These are phyloP conservation scores for Phytophthora capsici DNA, from an alignment of 352 stramenopile species.

Conservation along the genomic window DNA sequence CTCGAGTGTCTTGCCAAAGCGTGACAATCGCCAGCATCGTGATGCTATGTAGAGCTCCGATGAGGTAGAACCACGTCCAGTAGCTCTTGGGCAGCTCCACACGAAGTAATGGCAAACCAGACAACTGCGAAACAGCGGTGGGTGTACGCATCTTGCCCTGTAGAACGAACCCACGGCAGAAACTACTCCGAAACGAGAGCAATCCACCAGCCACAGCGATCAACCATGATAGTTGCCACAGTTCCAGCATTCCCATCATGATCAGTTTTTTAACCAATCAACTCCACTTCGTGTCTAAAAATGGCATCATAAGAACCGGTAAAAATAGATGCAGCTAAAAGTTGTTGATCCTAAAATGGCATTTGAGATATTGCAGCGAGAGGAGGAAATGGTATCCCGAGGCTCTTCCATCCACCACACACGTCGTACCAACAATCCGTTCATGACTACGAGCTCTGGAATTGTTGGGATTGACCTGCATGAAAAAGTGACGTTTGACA, in stretches of 20 bases:
- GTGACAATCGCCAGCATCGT: constrained; percentile 36
- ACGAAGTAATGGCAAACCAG: constrained; percentile 33
- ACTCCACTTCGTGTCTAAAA: constrained; percentile 18
- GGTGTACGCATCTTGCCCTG: constrained; percentile 50
- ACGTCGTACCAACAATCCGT: constrained; percentile 74
- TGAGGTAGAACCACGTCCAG: constrained; percentile 82
- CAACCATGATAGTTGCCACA: constrained; percentile 47
- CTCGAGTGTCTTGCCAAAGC: constrained; percentile 35
- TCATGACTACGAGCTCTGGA: constrained; percentile 88
- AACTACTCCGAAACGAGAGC: constrained; percentile 41
- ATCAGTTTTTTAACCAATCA: constrained; percentile 27
- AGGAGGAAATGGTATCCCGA: constrained; percentile 64
- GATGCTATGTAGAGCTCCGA: constrained; percentile 57
- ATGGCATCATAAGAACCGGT: constrained; percentile 18
- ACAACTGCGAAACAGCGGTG: constrained; percentile 32
- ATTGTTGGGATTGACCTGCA: constrained; percentile 82
- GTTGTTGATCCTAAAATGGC: neutral
- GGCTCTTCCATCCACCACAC: constrained; percentile 78
- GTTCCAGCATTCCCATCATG: constrained; percentile 34
- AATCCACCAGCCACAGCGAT: constrained; percentile 37
- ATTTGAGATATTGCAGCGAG: constrained; percentile 4
- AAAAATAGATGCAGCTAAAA: neutral
- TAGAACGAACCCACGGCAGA: constrained; percentile 48
- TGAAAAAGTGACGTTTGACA: constrained; percentile 71
- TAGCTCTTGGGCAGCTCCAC: constrained; percentile 61